Evolutionary conservation across 371 early-diverging fungal species (phyloP).

Genomic region (Mortierella sp.): DNA sequence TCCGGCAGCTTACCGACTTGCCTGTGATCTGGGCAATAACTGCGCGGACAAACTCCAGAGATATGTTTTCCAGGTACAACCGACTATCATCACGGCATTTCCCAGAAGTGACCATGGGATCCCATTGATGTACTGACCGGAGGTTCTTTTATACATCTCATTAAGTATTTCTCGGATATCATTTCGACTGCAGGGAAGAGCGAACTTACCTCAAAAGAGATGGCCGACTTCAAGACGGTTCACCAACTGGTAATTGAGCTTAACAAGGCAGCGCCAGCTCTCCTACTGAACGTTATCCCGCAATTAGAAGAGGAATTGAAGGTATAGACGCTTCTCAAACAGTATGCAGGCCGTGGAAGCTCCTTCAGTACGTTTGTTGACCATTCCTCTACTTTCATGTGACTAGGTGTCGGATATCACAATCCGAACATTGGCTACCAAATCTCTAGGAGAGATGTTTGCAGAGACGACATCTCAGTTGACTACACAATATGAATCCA

Average conservation of each 20-base stretch:
- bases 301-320: constrained; percentile 92
- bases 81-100: not conserved
- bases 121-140: not conserved
- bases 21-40: constrained; percentile 81
- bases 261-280: constrained; percentile 75
- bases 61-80: constrained; percentile 82
- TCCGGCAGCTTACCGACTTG: constrained; percentile 80
- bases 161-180: constrained; percentile 67
- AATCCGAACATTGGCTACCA: constrained; percentile 82
- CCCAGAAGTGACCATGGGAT: not conserved
- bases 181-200: constrained; percentile 52
- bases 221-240: constrained; percentile 74
- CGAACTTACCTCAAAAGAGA: constrained; percentile 59
- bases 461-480: constrained; percentile 75
- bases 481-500: constrained; percentile 77
- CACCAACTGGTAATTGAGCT: constrained; percentile 86
- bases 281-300: constrained; percentile 92
- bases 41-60: constrained; percentile 86
- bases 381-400: not conserved
- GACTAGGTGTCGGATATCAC: constrained; percentile 52
- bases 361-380: not conserved
- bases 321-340: constrained; percentile 35
- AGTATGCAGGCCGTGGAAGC: not conserved
- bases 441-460: constrained; percentile 89
- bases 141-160: constrained; percentile 23